Conservation (phyloP, 805 yeast genomes). For the Alloascoidea hylecoeti region DNA sequence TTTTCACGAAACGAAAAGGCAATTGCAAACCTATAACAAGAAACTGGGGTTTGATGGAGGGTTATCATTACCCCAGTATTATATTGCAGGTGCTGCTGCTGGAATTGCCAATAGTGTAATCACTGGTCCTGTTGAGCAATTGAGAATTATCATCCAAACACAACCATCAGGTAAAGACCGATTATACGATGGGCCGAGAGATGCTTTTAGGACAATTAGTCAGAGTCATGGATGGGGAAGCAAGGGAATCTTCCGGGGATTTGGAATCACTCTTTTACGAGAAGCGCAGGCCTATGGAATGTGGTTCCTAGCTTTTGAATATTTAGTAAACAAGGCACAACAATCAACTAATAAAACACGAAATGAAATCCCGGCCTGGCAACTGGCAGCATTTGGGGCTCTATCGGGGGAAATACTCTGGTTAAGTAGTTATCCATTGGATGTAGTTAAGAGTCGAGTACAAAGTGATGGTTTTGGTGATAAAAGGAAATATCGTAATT, state of each 20-base stretch:
- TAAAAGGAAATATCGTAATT: slow-evolving; percentile 26
- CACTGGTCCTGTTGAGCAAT: slow-evolving; percentile 53
- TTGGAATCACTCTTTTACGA: slow-evolving; percentile 35
- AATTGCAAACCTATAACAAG: slow-evolving; percentile 22
- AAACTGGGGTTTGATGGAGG: no score
- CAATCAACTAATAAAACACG: slow-evolving; percentile 10
- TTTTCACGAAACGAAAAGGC: slow-evolving; percentile 55
- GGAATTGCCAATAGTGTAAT: slow-evolving; percentile 54
- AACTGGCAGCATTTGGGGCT: slow-evolving; percentile 44
- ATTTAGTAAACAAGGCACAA: slow-evolving; percentile 21
- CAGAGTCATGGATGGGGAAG: slow-evolving; percentile 22
- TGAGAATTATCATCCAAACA: slow-evolving; percentile 46
- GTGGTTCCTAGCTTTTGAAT: slow-evolving; percentile 58
- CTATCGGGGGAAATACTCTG: slow-evolving; percentile 57
- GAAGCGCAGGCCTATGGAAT: slow-evolving; percentile 66
- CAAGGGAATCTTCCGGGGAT: slow-evolving; percentile 41
- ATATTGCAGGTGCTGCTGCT: slow-evolving; percentile 49
- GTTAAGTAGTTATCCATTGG: slow-evolving; percentile 40
- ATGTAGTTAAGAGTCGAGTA: slow-evolving; percentile 33
- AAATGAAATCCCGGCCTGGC: slow-evolving; percentile 19
- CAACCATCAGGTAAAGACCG: slow-evolving; percentile 21
- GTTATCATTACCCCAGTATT: slow-evolving; percentile 39
- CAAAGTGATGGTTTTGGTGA: slow-evolving; percentile 39
- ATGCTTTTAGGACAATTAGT: slow-evolving; percentile 29
- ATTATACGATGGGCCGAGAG: slow-evolving; percentile 26